A percentile compares a stretch with the other conserved stretches of the same genome.
phyloP scores from a whole-genome alignment of 78 protist species.

The Dictyostelium purpureum region DNA sequence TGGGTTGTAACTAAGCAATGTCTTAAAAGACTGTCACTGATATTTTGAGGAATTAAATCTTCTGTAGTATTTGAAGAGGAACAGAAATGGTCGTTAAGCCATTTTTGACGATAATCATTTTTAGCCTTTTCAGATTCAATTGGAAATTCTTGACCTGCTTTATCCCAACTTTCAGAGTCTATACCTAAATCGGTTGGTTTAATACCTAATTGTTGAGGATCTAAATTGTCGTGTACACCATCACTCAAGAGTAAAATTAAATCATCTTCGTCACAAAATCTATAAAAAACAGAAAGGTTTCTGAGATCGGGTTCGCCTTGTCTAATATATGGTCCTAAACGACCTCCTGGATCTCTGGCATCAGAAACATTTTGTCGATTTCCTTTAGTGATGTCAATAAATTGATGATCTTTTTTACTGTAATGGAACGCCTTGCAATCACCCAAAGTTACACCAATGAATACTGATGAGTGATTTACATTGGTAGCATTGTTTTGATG shows the following conservation, averaged over 20 bases:
- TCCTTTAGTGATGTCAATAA: conserved; percentile 77
- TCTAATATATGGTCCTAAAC: conserved; percentile 66
- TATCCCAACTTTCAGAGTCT: conserved; percentile 51
- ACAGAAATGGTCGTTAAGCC: conserved; percentile 38
- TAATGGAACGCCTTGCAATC: conserved; percentile 79
- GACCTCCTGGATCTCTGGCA: conserved; percentile 82
- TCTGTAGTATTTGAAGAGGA: neutral
- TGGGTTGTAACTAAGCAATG: conserved; percentile 66
- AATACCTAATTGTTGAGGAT: conserved; percentile 62
- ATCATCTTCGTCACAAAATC: conserved; percentile 69
- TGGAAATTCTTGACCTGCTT: conserved; percentile 24
- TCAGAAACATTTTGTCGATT: conserved; percentile 66
- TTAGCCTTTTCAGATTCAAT: conserved; percentile 35
- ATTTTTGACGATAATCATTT: conserved; percentile 26
- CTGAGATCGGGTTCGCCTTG: conserved; percentile 70
- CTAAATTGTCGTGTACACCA: conserved; percentile 79
- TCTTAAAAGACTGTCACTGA: conserved; percentile 29
- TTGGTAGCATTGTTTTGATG: neutral
- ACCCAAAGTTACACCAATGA: conserved; percentile 65
- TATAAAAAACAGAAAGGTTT: conserved; percentile 54
- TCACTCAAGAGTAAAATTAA: conserved; percentile 48
- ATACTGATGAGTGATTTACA: no score
- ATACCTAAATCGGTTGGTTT: conserved; percentile 43
- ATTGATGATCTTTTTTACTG: conserved; percentile 15
- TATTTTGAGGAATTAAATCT: neutral